Evolutionary conservation across 345 rosid genomes (phyloP).

Genomic region (Hirschfeldia incana): DNA sequence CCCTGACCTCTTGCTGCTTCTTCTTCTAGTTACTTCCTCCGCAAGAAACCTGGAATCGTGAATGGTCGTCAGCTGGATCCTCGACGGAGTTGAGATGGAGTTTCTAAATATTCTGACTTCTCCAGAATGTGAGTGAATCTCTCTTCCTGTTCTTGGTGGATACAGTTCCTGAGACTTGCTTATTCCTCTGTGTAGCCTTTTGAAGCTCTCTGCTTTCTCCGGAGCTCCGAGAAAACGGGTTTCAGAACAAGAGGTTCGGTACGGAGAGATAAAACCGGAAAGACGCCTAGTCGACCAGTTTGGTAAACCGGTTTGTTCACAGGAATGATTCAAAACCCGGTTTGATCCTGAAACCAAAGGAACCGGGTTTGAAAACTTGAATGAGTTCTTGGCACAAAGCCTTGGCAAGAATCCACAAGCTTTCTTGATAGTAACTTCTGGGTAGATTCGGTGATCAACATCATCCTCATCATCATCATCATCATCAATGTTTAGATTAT

Average conservation of each 20-base stretch:
- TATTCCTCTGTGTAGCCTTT: conserved; percentile 42
- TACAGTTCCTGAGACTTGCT: conserved; percentile 65
- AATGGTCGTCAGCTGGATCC: conserved; percentile 34
- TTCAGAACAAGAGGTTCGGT: conserved; percentile 53
- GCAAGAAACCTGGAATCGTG: conserved; percentile 29
- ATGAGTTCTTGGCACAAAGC: conserved; percentile 61
- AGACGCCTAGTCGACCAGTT: conserved; percentile 42
- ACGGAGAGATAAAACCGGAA: conserved; percentile 52
- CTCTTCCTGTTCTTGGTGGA: conserved; percentile 41
- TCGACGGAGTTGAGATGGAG: conserved; percentile 36
- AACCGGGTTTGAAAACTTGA: conserved; percentile 60
- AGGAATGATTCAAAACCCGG: conserved; percentile 26
- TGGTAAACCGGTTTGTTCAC: conserved; percentile 29
- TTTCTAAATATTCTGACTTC: conserved; percentile 25
- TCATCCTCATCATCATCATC: conserved; percentile 52
- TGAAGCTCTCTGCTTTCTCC: conserved; percentile 52
- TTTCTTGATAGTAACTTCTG: conserved; percentile 40
- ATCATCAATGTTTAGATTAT: conserved; percentile 44
- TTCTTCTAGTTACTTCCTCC: conserved; percentile 33
- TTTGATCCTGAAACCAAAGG: conserved; percentile 37
- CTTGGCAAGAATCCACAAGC: conserved; percentile 81
- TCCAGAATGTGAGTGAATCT: conserved; percentile 46
- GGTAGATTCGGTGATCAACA: conserved; percentile 26
- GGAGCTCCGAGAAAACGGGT: conserved; percentile 23
- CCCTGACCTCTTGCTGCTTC: conserved; percentile 18